Evolutionary conservation across 306 rosid genomes (phyloP), one percentile per base, ranked within the genome.

Genomic region (Rosa chinensis): DNA sequence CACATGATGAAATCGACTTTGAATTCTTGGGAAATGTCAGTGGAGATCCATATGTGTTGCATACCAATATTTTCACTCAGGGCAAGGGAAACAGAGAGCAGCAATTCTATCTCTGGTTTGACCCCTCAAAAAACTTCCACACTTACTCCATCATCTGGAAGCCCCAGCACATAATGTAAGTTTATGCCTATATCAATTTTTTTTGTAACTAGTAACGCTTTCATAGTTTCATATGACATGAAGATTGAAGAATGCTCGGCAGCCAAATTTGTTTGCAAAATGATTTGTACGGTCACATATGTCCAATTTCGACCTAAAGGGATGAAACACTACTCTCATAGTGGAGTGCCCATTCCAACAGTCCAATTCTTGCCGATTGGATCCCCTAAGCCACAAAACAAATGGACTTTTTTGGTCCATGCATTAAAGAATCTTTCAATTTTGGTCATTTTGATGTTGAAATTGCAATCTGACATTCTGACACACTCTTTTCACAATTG

Each of bases 1-100:
- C 89, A 8, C 96, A 93, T n/a, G 98, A 93, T 23, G 98, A 93
- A 64, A 93, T 93, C 70, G 97, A 93, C 87, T 93, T 91, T 44
- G 98, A 93, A 74, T 93, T 93, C 76, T 86, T 93, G 87, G 98
- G 98, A 56, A 93, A 93, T 66, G 69, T 93, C n/a, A 91, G 87
- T 4, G 95, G 98, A 18, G 92, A 93, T n/a, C 98, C 98, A 0
- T 93, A 89, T 72, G 88, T 89, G 64, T 76, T 92, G 28, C 97
- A 92, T 71, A 92, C 95, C 64, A 92, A 92, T 76, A 89, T 93
- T 74, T 93, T 89, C 78, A 85, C 92, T 50, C 91, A 91, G 73
- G 98, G 98, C 81, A 74, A 84, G 72, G 98, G 98, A 18, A 86
- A 90, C 83, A 84, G 95, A 74, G 98, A 93, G 42, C 98, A 92